These are phyloP conservation scores for Zygoascus sp. DNA, from an alignment of 1,139 yeast genomes.

Conservation along the genomic window DNA sequence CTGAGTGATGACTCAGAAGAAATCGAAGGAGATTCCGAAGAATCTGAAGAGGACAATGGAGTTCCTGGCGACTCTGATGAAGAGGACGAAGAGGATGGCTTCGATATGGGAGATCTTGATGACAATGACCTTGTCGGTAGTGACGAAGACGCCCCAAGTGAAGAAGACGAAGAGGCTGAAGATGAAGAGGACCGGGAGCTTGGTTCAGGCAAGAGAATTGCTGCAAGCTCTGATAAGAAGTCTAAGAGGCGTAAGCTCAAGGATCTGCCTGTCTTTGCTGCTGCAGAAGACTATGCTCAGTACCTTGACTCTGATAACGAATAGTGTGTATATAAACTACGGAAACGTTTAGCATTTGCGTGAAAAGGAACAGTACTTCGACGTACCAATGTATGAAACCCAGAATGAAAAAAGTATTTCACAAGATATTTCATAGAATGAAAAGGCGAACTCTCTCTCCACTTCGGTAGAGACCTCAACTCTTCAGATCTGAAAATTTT, in stretches of 20 bases:
- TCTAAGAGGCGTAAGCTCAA: conserved; percentile 58
- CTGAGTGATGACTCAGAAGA: conserved; percentile 27
- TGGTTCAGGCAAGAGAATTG: conserved; percentile 27
- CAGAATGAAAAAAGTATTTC: no score
- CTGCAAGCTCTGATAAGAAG: conserved; percentile 33
- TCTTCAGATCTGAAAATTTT: no score
- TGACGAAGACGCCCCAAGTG: conserved; percentile 24
- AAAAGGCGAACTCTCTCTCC: no score
- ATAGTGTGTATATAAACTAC: neutral
- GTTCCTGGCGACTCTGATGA: conserved; percentile 21
- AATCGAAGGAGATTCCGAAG: conserved; percentile 29
- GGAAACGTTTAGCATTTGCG: no score
- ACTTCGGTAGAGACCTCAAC: no score
- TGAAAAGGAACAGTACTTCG: no score
- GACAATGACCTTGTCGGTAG: conserved; percentile 24
- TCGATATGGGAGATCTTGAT: conserved; percentile 32
- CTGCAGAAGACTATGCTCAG: conserved; percentile 82
- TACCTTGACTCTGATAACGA: conserved; percentile 46
- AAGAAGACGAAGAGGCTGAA: conserved; percentile 16
- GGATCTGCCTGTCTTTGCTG: conserved; percentile 79
- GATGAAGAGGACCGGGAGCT: conserved; percentile 20
- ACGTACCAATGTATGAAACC: no score
- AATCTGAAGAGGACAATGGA: no score
- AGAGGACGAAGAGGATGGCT: conserved; percentile 26
- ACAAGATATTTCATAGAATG: no score